Evolutionary conservation across 1,284 basidiomycete genomes (phyloP), one percentile per base, ranked within the genome.

Genomic region (Marasmius sp.): DNA sequence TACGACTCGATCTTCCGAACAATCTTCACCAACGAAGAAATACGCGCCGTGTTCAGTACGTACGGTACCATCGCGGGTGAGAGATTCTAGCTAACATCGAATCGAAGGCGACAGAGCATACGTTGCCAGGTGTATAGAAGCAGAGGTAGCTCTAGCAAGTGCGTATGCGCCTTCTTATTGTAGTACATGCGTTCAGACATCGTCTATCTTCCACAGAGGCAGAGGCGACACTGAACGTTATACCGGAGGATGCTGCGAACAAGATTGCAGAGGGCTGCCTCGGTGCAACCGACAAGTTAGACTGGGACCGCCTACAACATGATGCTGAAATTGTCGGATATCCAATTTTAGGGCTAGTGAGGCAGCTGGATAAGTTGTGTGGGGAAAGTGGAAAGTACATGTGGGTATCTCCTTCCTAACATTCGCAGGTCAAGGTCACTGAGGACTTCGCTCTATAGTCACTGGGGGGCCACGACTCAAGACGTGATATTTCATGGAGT

Each of bases 331-430:
- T 54, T 12, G 52, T 54, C 10, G 52, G 52, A 54, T 54, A 54
- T 54, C 52, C 52, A 1, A 54, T 54, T 36, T 18, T 54, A 18
- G 52, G 52, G 16, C 20, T 54, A 14, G 52, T 54, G 16, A 54
- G 52, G 34, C 52, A 54, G 36, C 34, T 54, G 52, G 52, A 54
- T 37, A 54, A 54, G 52, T n/a, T 54, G 52, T 54, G 52, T 37
- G 52, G 52, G 20, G 52, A 36, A 38, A 54, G 52, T 54, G 52
- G 52, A 14, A 54, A 54, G 16, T 54, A 54, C 16, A 54, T 54
- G 52, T 54, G 20, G 10, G 52, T 54, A 27, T 37, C 37, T 34
- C 27, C 18, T 27, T n/a, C 14, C 14, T 36, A 7, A 6, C 16
- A 4, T 7, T 34, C 34, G 16, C 50, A 33, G 50, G 7, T 27